These are phyloP conservation scores for Lasiosphaeria hispida DNA, from an alignment of 495 filamentous ascomycete genomes.

Conservation along the genomic window DNA sequence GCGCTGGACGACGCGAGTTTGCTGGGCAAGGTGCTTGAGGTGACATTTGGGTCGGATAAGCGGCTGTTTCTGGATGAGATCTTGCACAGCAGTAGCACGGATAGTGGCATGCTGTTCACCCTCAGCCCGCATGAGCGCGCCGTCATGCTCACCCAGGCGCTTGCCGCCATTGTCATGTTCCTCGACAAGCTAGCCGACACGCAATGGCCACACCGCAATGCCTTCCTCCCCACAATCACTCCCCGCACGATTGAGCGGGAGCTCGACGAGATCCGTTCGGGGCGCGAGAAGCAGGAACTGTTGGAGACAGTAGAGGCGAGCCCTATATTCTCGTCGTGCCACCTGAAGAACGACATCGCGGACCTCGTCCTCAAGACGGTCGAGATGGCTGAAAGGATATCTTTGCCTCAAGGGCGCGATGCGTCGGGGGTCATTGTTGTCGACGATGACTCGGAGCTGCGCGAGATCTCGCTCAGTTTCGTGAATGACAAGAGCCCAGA, in stretches of 20 bases:
- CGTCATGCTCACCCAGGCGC: slow-evolving; percentile 25
- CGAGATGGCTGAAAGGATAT: slow-evolving; percentile 15
- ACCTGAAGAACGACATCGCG: slow-evolving; percentile 18
- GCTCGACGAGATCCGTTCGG: slow-evolving; percentile 15
- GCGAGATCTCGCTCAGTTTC: slow-evolving; percentile 29
- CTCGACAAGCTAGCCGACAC: slow-evolving; percentile 28
- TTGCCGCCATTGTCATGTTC: slow-evolving; percentile 25
- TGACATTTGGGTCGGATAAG: slow-evolving; percentile 22
- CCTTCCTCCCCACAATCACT: slow-evolving; percentile 6
- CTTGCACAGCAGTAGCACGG: slow-evolving; percentile 20
- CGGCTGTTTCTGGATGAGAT: slow-evolving; percentile 19
- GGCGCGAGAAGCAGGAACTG: slow-evolving; percentile 14
- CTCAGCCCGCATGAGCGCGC: slow-evolving; percentile 33
- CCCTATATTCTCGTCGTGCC: slow-evolving; percentile 24
- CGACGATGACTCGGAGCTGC: slow-evolving; percentile 23
- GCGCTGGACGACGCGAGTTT: slow-evolving; percentile 19
- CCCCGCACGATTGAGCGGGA: slow-evolving; percentile 9
- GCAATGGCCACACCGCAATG: slow-evolving; percentile 25
- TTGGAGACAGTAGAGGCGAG: slow-evolving; percentile 25
- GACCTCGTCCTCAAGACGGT: slow-evolving; percentile 26
- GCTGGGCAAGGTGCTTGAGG: slow-evolving; percentile 16
- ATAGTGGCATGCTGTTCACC: slow-evolving; percentile 17
- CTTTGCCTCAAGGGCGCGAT: background rate
- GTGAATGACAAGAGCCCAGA: slow-evolving; percentile 27
- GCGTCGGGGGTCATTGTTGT: slow-evolving; percentile 5